phyloP scores from a whole-genome alignment of 805 yeast genomes.

The Tetrapisispora fleetii region DNA sequence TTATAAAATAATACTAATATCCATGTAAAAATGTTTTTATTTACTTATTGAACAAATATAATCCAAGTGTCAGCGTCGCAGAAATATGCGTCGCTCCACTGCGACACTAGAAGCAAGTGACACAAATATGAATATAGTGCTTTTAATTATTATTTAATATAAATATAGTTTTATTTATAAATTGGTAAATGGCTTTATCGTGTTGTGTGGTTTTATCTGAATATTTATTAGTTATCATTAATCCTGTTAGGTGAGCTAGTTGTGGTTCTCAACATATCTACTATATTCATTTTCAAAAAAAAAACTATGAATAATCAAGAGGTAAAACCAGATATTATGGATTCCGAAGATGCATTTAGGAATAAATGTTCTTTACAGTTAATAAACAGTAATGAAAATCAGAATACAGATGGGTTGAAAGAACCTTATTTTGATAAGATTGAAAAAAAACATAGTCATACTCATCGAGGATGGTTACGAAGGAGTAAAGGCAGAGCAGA shows the following conservation, averaged over 20 bases:
- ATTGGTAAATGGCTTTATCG: neutral
- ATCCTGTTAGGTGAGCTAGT: neutral
- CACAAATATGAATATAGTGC: neutral
- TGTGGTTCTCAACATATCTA: neutral
- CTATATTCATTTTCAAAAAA: too few species aligned
- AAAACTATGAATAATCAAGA: neutral
- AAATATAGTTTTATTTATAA: too few species aligned
- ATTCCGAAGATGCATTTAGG: neutral
- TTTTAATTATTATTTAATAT: too few species aligned
- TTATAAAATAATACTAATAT: too few species aligned
- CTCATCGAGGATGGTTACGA: slow-evolving; percentile 1
- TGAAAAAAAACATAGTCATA: neutral
- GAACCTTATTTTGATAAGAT: neutral
- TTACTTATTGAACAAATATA: too few species aligned
- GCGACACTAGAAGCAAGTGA: neutral
- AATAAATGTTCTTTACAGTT: too few species aligned
- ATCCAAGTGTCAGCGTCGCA: neutral
- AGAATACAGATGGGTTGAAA: neutral
- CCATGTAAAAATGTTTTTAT: neutral
- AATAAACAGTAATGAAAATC: neutral
- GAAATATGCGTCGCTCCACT: neutral
- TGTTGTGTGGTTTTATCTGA: neutral
- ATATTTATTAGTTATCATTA: too few species aligned
- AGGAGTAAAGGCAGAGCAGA: neutral
- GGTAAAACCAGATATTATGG: neutral